Percentiles rank a stretch among this genome's conserved stretches.
Evolutionary conservation across 257 asterid genomes (phyloP).

Genomic region (Gentiana straminea): DNA sequence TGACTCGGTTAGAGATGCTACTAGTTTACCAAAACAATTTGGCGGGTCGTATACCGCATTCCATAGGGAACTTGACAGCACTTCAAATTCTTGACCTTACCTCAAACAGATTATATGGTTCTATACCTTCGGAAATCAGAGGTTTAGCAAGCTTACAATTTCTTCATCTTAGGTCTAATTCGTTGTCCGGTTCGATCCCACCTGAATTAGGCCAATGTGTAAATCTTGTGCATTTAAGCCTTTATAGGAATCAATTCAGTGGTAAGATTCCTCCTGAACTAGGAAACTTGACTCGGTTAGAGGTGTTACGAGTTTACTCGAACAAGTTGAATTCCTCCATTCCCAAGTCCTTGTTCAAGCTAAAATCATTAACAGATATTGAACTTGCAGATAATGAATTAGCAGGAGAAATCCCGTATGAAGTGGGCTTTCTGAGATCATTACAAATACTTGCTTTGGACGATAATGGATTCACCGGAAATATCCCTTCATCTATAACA

Average conservation of each 20-base stretch:
- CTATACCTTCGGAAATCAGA: too few relatives aligned
- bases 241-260: constrained; percentile 8
- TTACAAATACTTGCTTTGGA: constrained; percentile 37
- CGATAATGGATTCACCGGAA: constrained; percentile 39
- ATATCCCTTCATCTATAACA: too few relatives aligned
- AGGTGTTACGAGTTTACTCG: too few relatives aligned
- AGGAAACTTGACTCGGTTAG: too few relatives aligned
- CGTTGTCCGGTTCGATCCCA: constrained; percentile 7
- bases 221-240: too few relatives aligned
- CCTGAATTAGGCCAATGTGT: too few relatives aligned
- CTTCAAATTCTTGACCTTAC: constrained; percentile 10
- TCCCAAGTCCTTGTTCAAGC: constrained; percentile 41
- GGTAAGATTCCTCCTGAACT: too few relatives aligned
- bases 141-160: constrained; percentile 12
- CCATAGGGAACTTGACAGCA: constrained; percentile 35
- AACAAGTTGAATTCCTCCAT: constrained; percentile 22
- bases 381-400: constrained; percentile 52
- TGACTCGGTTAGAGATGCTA: too few relatives aligned
- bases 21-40: constrained; percentile 21
- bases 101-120: too few relatives aligned
- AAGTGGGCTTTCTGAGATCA: constrained; percentile 16
- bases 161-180: constrained; percentile 35
- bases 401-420: constrained; percentile 35
- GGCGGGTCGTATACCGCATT: constrained; percentile 47
- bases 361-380: constrained; percentile 34